A percentile compares a stretch with the other conserved stretches of the same genome.
Conservation (phyloP, 2,329 filamentous ascomycete genomes). For the Claviceps africana region DNA sequence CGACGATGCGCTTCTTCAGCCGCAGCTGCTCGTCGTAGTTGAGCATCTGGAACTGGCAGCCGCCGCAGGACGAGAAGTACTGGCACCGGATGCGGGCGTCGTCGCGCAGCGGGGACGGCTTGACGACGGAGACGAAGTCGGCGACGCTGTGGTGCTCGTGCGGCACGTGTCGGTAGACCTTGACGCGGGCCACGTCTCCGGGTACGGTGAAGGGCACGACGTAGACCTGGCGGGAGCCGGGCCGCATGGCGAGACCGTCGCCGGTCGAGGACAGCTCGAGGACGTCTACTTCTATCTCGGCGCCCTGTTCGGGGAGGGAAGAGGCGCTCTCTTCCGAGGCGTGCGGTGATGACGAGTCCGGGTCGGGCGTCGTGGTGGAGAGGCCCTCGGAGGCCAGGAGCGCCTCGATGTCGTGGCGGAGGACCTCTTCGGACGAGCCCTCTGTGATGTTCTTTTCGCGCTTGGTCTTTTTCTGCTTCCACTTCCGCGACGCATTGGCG, state of each 20-base stretch:
- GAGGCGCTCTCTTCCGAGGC: constrained; percentile 15
- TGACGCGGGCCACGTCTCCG: constrained; percentile 67
- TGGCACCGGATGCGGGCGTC: constrained; percentile 64
- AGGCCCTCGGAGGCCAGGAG: constrained; percentile 31
- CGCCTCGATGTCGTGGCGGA: constrained; percentile 47
- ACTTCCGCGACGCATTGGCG: constrained; percentile 9
- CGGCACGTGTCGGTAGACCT: constrained; percentile 58
- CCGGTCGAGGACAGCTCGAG: constrained; percentile 77
- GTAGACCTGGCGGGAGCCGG: constrained; percentile 53
- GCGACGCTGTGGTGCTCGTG: constrained; percentile 57
- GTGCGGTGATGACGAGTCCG: neutral
- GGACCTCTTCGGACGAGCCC: constrained; percentile 52
- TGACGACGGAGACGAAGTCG: constrained; percentile 67
- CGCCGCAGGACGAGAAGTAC: constrained; percentile 79
- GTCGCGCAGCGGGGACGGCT: constrained; percentile 61
- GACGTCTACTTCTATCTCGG: constrained; percentile 73
- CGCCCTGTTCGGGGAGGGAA: constrained; percentile 49
- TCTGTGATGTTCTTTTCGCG: constrained; percentile 45
- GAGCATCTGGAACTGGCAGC: constrained; percentile 97
- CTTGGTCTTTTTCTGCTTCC: constrained; percentile 39
- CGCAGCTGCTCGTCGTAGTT: constrained; percentile 72
- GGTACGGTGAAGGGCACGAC: constrained; percentile 81
- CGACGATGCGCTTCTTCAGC: constrained; percentile 74
- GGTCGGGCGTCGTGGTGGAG: neutral
- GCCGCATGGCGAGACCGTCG: constrained; percentile 69